Evolutionary conservation across 2,329 filamentous ascomycete genomes (phyloP).

Genomic region (Trichoderma harzianum): DNA sequence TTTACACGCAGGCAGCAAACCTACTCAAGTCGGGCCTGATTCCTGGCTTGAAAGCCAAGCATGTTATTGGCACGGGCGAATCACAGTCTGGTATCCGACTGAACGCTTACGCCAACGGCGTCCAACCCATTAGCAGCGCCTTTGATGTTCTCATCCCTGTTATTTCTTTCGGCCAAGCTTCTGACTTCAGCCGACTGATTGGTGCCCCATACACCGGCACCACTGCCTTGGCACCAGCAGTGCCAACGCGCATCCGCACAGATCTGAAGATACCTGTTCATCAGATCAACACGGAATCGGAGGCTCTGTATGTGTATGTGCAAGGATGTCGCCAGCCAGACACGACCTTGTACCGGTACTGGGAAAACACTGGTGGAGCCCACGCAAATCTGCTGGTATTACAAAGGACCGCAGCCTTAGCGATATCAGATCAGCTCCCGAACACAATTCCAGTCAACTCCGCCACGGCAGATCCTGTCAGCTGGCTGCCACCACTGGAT

Average conservation of each 20-base stretch:
- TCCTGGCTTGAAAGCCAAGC: not conserved
- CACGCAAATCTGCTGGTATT: not conserved
- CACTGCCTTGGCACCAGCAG: not conserved
- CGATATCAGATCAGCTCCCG: not conserved
- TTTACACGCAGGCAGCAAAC: not conserved
- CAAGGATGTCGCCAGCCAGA: not conserved
- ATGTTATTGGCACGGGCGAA: not conserved
- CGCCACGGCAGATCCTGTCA: not conserved
- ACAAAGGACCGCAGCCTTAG: not conserved
- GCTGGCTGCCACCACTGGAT: not conserved
- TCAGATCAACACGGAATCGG: not conserved
- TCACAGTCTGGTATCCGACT: not conserved
- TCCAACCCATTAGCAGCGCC: not conserved
- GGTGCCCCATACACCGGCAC: not conserved
- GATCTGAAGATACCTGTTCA: not conserved
- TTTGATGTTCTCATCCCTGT: not conserved
- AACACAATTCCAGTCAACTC: not conserved
- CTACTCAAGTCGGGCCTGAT: not conserved
- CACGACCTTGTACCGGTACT: not conserved
- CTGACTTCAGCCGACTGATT: not conserved
- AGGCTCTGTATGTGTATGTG: not conserved
- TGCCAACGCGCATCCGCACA: not conserved
- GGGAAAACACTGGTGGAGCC: not conserved
- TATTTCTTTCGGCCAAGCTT: not conserved
- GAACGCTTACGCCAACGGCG: not conserved